These are phyloP conservation scores for Puccinia brachypodii DNA, from an alignment of 1,284 basidiomycete genomes.

Conservation along the genomic window DNA sequence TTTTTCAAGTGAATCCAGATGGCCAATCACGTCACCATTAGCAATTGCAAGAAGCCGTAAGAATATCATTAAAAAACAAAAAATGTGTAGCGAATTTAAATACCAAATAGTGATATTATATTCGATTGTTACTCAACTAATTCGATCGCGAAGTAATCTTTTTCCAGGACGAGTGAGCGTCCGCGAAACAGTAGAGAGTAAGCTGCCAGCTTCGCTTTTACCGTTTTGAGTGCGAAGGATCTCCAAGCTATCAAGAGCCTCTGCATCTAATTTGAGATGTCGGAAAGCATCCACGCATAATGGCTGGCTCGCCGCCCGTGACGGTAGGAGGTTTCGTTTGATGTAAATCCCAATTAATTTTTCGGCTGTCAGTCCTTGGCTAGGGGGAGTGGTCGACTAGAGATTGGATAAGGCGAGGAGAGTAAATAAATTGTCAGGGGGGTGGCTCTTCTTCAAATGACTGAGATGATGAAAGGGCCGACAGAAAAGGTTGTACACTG, in stretches of 20 bases:
- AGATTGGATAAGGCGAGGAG: not conserved
- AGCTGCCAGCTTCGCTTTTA: slow-evolving; percentile 12
- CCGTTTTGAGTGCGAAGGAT: slow-evolving; percentile 30
- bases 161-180: slow-evolving; percentile 35
- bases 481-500: not conserved
- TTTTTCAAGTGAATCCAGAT: not conserved
- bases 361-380: slow-evolving; percentile 11
- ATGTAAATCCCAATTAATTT: slow-evolving; percentile 36
- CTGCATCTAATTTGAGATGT: slow-evolving; percentile 20
- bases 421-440: not conserved
- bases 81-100: slow-evolving; percentile 52
- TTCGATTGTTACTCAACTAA: slow-evolving; percentile 29
- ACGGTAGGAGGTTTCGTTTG: slow-evolving; percentile 25
- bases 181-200: slow-evolving; percentile 30
- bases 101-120: slow-evolving; percentile 63
- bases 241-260: slow-evolving; percentile 33
- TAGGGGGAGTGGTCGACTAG: slow-evolving; percentile 9
- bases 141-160: slow-evolving; percentile 25
- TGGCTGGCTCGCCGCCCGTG: not conserved
- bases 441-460: not conserved
- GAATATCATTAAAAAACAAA: slow-evolving; percentile 55
- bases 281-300: not conserved
- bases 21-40: not conserved
- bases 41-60: not conserved
- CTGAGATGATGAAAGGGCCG: not conserved